Base-by-base conservation (phyloP, 352 stramenopile species). In the Globisporangium rhizosaccharum region DNA sequence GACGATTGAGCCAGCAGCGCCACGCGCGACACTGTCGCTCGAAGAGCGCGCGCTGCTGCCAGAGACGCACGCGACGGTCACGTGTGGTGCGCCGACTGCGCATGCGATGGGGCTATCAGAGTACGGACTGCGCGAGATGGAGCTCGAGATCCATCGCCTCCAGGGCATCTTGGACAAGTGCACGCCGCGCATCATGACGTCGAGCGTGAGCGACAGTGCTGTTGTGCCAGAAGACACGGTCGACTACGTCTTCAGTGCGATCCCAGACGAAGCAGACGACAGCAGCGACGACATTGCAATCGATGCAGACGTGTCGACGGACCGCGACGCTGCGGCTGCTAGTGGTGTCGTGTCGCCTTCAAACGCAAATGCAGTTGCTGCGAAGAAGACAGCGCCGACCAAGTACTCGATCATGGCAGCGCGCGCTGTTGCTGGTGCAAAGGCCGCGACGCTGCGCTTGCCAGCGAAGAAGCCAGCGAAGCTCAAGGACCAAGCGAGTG, bases 41-140 rank as follows among this genome's bases (percentile, higher is more conserved):
- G 66, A 79, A 52, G 68, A 87, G 26, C 72, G 66, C 33, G 57
- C 63, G 33, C 67, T 81, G 71, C 26, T 69, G 1, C 68, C 75
- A 18, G 81, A 90, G 52, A 90, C 70, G 0, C 81, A 92, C 49
- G 70, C 72, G 10, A 93, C 82, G 0, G 71, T 92, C 51, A 93
- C 85, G 41, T 92, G 82, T 62, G 85, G 85, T 12, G 85, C 85
- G 33, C 85, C 85, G 3, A 92, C 85, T 52, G 85, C 85, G 17
- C 85, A 94, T 56, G 83, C 75, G 0, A 84, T 92, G 79, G 85
- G 85, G 0, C 47, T 94, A 15, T 83, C 73, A 6, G 75, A 94
- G 52, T 85, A 75, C 18, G 85, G 85, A 9, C 63, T 94, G 48
- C 77, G 83, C 17, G 85, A 94, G 57, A 92, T 94, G 76, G 85